Base-by-base conservation (phyloP, 2,329 filamentous ascomycete genomes). In the Cladosporium sp. region DNA sequence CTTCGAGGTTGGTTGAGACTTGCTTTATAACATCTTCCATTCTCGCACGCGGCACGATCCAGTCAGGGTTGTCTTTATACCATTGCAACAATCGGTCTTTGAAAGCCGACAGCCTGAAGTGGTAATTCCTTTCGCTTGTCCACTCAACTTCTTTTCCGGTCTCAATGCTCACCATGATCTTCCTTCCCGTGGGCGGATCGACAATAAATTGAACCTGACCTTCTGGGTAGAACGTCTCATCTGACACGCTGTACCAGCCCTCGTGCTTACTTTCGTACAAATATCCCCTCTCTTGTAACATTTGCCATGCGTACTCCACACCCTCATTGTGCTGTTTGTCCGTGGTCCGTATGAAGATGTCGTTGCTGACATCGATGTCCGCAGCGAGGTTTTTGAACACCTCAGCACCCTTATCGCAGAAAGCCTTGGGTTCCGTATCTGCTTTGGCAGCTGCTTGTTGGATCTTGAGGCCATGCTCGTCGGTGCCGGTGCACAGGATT, bases 391-490 rank as follows among this genome's bases (percentile, higher is more conserved):
- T 80, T 68, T 82, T 80, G 70, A 97, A 97, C 30, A 85, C 86
- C 55, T 84, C 79, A 19, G 89, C 85, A 53, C 89, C 92, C 63
- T 80, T 77, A 70, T 97, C 90, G 71, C 92, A 97, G 59, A 97
- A 91, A n/a, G 84, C 76, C 67, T 92, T 88, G 0, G 90, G 85
- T 0, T 84, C 78, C 47, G 86, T 78, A 3, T 82, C 82, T 12
- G 87, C 83, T 58, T 83, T 80, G 6, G 78, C 74, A 1, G 93
- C 89, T 0, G 92, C 92, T 68, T 85, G 86, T 68, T 99, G 93
- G 18, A 97, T 86, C 78, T 99, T 99, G 81, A 96, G 87, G 38
- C 93, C 93, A 74, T 99, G 92, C 70, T 99, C 93, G 68, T 99
- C 93, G 30, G 91, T 97, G 52, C 93, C 93, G 1, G 93, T 99